Conservation (phyloP, 1,284 basidiomycete genomes). For the Limonomyces culmigenus region DNA sequence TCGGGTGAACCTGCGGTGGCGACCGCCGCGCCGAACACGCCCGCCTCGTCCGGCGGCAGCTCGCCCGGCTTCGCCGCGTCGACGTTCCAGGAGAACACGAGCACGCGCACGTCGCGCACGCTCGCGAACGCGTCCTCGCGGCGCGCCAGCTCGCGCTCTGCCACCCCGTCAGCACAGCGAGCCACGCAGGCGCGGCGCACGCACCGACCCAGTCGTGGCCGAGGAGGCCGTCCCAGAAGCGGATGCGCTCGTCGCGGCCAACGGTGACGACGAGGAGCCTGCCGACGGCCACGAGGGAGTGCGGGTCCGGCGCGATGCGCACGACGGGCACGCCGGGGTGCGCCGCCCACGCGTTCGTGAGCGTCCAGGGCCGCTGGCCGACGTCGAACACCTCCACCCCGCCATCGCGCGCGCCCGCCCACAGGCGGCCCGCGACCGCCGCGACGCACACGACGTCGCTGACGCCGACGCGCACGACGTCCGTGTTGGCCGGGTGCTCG, state of each 20-base stretch:
- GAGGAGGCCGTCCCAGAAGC: constrained; percentile 85
- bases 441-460: constrained; percentile 68
- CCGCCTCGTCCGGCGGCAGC: constrained; percentile 43
- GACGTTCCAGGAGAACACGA: constrained; percentile 90
- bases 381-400: constrained; percentile 77
- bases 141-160: constrained; percentile 62
- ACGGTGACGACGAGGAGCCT: constrained; percentile 62
- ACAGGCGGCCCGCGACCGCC: constrained; percentile 67
- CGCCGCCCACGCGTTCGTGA: constrained; percentile 83
- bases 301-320: constrained; percentile 54
- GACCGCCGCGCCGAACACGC: constrained; percentile 59
- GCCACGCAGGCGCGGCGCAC: constrained; percentile 11
- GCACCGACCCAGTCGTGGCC: constrained; percentile 75
- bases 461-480: constrained; percentile 62
- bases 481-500: constrained; percentile 38
- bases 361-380: constrained; percentile 55
- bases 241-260: constrained; percentile 60
- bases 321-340: constrained; percentile 71
- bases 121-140: constrained; percentile 66
- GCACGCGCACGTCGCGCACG: constrained; percentile 61
- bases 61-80: constrained; percentile 76
- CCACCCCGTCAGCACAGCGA: constrained; percentile 2
- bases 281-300: constrained; percentile 46
- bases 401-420: constrained; percentile 76
- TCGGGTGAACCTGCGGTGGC: constrained; percentile 69